Percentiles rank a stretch among this genome's conserved stretches.
phyloP scores from a whole-genome alignment of 331 rosid species.

The Quercus lobata region DNA sequence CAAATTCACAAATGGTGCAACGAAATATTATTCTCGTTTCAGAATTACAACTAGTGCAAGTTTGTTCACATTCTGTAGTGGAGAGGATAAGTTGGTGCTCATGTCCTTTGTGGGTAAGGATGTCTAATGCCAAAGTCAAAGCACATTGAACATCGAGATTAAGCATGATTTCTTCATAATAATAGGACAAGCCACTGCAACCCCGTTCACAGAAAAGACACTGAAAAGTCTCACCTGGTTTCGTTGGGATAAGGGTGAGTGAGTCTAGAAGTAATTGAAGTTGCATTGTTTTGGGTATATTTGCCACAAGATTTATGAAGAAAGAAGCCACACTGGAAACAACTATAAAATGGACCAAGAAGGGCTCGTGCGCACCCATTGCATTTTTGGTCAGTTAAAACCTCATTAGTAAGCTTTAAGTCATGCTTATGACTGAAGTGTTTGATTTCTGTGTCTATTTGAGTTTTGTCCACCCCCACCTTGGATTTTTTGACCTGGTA shows the following conservation, averaged over 20 bases:
- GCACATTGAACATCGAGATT: background rate
- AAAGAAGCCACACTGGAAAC: background rate
- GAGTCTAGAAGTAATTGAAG: rapidly evolving
- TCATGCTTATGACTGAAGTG: too few relatives aligned
- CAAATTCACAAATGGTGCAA: background rate
- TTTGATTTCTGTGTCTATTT: too few relatives aligned
- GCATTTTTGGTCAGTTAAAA: too few relatives aligned
- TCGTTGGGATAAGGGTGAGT: background rate
- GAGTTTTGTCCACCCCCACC: too few relatives aligned
- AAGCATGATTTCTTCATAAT: too few relatives aligned
- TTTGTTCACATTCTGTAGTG: rapidly evolving
- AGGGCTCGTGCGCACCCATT: too few relatives aligned
- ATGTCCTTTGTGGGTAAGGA: background rate
- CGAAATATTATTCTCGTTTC: rapidly evolving
- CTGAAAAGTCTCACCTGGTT: background rate
- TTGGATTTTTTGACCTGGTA: too few relatives aligned
- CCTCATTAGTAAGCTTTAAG: too few relatives aligned
- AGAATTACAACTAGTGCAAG: background rate
- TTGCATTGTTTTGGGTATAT: background rate
- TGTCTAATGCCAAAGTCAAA: background rate
- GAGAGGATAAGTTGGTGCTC: background rate
- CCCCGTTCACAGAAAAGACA: rapidly evolving
- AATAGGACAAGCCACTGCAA: background rate
- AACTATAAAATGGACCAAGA: too few relatives aligned
- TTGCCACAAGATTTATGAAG: background rate